Conservation (phyloP, 176 grass and related monocot species). For the Ensete glaucum region DNA sequence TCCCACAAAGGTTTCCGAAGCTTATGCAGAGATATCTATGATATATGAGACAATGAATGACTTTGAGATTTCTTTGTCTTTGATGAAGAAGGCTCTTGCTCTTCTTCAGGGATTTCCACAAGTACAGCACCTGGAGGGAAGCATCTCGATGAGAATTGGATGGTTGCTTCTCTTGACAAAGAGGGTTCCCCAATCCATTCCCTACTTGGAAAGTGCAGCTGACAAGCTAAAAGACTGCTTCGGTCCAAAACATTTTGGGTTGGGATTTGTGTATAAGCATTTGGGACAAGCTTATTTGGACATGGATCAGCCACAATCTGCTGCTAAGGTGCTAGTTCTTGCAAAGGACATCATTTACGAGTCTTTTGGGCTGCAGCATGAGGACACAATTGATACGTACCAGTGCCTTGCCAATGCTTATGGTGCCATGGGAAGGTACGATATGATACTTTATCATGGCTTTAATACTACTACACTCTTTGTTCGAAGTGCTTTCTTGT, state of each 20-base stretch:
- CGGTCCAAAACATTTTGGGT: constrained; percentile 44
- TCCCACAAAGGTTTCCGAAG: constrained; percentile 22
- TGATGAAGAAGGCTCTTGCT: constrained; percentile 56
- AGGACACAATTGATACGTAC: constrained; percentile 51
- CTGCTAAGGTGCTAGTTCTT: constrained; percentile 32
- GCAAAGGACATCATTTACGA: constrained; percentile 50
- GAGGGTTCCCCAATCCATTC: constrained; percentile 43
- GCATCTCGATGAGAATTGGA: constrained; percentile 50
- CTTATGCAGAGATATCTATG: constrained; percentile 51
- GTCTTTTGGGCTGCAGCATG: constrained; percentile 44
- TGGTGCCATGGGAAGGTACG: constrained; percentile 51
- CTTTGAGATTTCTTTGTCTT: constrained; percentile 50
- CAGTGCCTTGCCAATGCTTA: constrained; percentile 71
- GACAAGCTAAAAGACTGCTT: constrained; percentile 61
- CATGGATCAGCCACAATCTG: constrained; percentile 26
- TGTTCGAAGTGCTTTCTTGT: not conserved
- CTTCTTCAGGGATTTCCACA: constrained; percentile 34
- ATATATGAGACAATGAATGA: constrained; percentile 51
- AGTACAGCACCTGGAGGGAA: constrained; percentile 50
- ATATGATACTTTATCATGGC: not conserved
- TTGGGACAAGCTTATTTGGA: constrained; percentile 49
- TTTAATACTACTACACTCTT: not conserved
- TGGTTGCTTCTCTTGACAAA: constrained; percentile 55
- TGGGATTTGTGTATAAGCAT: constrained; percentile 80
- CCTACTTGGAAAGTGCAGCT: constrained; percentile 56